Conservation (phyloP, 176 grass and related monocot species). For the Triticum timopheevii region DNA sequence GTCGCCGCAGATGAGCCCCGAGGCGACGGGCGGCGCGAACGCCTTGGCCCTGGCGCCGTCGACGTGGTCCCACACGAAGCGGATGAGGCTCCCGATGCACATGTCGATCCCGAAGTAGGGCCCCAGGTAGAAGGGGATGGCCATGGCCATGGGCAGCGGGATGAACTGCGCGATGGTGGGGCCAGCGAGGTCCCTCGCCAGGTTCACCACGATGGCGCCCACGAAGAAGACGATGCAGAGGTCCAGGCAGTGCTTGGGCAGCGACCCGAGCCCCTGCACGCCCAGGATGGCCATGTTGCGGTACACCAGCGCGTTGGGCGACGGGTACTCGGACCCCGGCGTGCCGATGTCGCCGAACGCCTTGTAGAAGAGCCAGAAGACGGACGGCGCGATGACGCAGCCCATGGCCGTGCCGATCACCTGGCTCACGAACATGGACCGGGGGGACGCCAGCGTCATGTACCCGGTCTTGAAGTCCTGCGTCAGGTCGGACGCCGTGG, state of each 20-base stretch:
- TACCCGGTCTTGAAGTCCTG: constrained; percentile 20
- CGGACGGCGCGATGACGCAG: constrained; percentile 15
- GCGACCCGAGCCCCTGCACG: not conserved
- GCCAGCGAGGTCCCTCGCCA: not conserved
- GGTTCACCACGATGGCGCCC: not conserved
- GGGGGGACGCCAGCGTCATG: constrained; percentile 16
- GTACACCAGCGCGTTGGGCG: constrained; percentile 10
- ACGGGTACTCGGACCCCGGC: constrained; percentile 15
- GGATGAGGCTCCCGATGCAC: constrained; percentile 6
- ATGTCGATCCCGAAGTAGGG: constrained; percentile 25
- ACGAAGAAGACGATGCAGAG: constrained; percentile 18
- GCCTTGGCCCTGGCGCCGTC: constrained; percentile 35
- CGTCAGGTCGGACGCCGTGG: constrained; percentile 11
- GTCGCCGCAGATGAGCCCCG: constrained; percentile 76
- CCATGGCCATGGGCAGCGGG: constrained; percentile 23
- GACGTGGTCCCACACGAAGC: not conserved
- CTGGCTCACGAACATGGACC: constrained; percentile 24
- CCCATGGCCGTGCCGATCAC: constrained; percentile 16
- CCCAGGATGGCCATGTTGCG: constrained; percentile 20
- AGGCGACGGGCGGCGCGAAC: constrained; percentile 60
- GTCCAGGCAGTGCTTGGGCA: not conserved
- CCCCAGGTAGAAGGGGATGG: constrained; percentile 13
- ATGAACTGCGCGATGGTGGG: not conserved
- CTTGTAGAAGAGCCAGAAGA: constrained; percentile 24
- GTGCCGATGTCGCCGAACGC: not conserved